phyloP scores from a whole-genome alignment of 140 eudicot genomes.

The Flaveria floridana region DNA sequence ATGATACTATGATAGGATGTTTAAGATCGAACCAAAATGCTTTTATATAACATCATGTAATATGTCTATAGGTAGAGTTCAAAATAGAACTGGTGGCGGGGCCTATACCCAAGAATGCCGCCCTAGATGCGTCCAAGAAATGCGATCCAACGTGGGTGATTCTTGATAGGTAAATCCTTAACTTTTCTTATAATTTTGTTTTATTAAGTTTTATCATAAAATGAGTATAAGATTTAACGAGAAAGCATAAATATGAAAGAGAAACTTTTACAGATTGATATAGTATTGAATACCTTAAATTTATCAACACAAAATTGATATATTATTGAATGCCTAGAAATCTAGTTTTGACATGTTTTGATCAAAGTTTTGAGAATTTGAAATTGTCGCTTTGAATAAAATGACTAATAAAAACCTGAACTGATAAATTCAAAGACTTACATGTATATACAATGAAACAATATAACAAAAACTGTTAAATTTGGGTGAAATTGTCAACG shows the following conservation, averaged over 20 bases:
- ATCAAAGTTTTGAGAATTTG: too few relatives aligned
- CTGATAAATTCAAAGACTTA: background rate
- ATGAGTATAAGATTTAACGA: too few relatives aligned
- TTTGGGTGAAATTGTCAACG: background rate
- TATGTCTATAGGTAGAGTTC: slow-evolving; percentile 41
- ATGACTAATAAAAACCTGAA: too few relatives aligned
- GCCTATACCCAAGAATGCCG: slow-evolving; percentile 42
- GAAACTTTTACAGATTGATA: too few relatives aligned
- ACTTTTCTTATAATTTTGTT: background rate
- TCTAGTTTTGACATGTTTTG: too few relatives aligned
- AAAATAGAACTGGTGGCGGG: slow-evolving; percentile 45
- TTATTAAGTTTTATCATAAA: background rate
- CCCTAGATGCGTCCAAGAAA: slow-evolving; percentile 39
- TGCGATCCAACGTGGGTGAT: slow-evolving; percentile 50
- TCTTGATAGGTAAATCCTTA: slow-evolving; percentile 44
- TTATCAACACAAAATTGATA: too few relatives aligned
- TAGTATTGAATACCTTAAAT: too few relatives aligned
- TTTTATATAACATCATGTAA: background rate
- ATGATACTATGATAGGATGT: background rate
- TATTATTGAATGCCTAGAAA: too few relatives aligned
- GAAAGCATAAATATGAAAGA: too few relatives aligned
- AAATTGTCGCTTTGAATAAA: too few relatives aligned
- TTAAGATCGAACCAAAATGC: background rate
- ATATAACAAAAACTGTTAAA: too few relatives aligned
- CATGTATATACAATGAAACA: too few relatives aligned